phyloP scores from a whole-genome alignment of 495 filamentous ascomycete genomes.

The Podospora sp. region DNA sequence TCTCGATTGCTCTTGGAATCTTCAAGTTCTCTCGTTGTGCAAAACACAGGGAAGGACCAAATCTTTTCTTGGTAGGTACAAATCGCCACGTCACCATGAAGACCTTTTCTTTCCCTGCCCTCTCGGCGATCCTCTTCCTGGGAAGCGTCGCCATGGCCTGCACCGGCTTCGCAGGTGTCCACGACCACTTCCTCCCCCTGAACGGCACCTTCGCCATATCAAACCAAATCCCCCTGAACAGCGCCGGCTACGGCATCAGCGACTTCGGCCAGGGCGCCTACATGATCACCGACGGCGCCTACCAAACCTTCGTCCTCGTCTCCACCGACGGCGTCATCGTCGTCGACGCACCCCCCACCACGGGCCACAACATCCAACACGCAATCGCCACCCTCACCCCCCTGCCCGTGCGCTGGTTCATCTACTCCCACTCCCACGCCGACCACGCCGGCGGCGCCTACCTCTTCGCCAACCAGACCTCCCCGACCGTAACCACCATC shows the following conservation, averaged over 20 bases:
- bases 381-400: constrained; percentile 42
- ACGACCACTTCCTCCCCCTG: constrained; percentile 12
- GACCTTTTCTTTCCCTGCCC: neutral
- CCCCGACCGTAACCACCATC: constrained; percentile 32
- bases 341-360: constrained; percentile 45
- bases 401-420: constrained; percentile 38
- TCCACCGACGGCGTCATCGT: constrained; percentile 41
- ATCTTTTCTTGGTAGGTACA: no score
- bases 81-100: neutral
- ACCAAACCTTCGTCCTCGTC: constrained; percentile 43
- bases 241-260: constrained; percentile 36
- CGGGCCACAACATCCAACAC: constrained; percentile 38
- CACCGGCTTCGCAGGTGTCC: constrained; percentile 6
- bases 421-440: constrained; percentile 47
- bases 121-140: neutral
- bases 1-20: neutral
- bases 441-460: constrained; percentile 44
- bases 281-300: constrained; percentile 41
- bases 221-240: constrained; percentile 15
- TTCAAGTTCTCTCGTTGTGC: no score
- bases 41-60: no score
- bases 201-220: constrained; percentile 5
- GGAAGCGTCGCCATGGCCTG: neutral
- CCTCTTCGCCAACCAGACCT: constrained; percentile 27
- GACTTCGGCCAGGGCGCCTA: constrained; percentile 42